Conservation (phyloP, 2,329 filamentous ascomycete species). For the Fusarium drepaniforme region DNA sequence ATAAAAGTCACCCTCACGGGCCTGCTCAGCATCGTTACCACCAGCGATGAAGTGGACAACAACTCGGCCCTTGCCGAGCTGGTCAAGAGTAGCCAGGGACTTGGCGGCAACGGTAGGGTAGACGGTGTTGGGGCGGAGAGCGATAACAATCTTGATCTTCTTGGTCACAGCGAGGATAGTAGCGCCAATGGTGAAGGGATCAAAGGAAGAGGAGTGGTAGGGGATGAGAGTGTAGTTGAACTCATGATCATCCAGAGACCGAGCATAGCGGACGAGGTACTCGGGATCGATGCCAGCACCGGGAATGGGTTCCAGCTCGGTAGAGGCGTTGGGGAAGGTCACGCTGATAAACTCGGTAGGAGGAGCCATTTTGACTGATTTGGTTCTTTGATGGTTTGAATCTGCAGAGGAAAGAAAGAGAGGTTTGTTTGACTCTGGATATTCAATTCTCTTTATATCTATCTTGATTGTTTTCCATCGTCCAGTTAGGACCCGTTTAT, state of each 20-base stretch:
- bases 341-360: constrained; percentile 69
- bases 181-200: constrained; percentile 66
- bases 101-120: constrained; percentile 74
- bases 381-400: background rate
- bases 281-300: constrained; percentile 65
- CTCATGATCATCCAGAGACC: constrained; percentile 68
- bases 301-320: constrained; percentile 65
- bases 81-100: constrained; percentile 70
- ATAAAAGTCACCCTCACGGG: constrained; percentile 70
- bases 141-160: constrained; percentile 71
- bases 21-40: constrained; percentile 70
- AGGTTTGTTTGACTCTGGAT: background rate
- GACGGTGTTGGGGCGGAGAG: constrained; percentile 68
- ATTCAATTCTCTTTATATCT: constrained; percentile 24
- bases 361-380: constrained; percentile 25
- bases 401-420: background rate
- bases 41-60: constrained; percentile 75
- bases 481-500: constrained; percentile 2
- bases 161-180: constrained; percentile 69
- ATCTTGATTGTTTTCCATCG: background rate
- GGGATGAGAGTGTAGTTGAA: constrained; percentile 74
- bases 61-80: constrained; percentile 67
- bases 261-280: constrained; percentile 67
- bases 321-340: constrained; percentile 68
- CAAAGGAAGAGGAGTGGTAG: constrained; percentile 62